phyloP scores from a whole-genome alignment of 768 basidiomycete genomes.

The Boletus sp. region DNA sequence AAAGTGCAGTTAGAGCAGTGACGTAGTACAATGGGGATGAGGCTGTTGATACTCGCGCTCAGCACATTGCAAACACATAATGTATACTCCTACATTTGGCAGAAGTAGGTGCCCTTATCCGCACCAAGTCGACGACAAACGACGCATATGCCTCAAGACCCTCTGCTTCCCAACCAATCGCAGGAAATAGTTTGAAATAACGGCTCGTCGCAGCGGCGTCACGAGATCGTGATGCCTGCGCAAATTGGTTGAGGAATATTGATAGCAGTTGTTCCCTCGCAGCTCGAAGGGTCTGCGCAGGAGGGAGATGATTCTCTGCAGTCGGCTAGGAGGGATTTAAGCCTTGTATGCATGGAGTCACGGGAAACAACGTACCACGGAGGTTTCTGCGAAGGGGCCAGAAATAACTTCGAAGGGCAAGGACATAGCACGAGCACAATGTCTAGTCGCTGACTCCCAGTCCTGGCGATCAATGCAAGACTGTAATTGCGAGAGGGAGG shows the following conservation, averaged over 20 bases:
- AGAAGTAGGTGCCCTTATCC: constrained; percentile 69
- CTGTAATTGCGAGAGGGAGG: constrained; percentile 57
- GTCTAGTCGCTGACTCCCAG: constrained; percentile 93
- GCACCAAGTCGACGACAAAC: constrained; percentile 90
- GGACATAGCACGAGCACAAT: constrained; percentile 88
- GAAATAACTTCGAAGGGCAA: constrained; percentile 73
- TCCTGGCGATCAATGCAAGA: constrained; percentile 73
- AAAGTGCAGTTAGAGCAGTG: constrained; percentile 82
- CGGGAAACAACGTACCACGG: constrained; percentile 61
- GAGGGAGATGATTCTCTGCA: constrained; percentile 80
- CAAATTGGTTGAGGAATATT: constrained; percentile 79
- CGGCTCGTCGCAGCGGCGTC: constrained; percentile 87
- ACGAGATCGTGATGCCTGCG: constrained; percentile 71
- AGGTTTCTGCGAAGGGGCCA: constrained; percentile 80
- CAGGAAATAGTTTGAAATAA: constrained; percentile 96
- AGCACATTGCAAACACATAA: constrained; percentile 10
- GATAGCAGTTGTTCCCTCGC: constrained; percentile 72
- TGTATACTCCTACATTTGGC: constrained; percentile 63
- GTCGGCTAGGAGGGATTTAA: constrained; percentile 63
- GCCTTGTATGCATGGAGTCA: background rate
- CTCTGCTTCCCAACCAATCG: constrained; percentile 89
- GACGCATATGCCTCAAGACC: constrained; percentile 89
- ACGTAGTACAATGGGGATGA: constrained; percentile 93
- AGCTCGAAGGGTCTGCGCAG: constrained; percentile 73
- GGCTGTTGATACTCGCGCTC: constrained; percentile 43